These are phyloP conservation scores for Starmerella vaccinii DNA, from an alignment of 805 yeast species.

Conservation along the genomic window DNA sequence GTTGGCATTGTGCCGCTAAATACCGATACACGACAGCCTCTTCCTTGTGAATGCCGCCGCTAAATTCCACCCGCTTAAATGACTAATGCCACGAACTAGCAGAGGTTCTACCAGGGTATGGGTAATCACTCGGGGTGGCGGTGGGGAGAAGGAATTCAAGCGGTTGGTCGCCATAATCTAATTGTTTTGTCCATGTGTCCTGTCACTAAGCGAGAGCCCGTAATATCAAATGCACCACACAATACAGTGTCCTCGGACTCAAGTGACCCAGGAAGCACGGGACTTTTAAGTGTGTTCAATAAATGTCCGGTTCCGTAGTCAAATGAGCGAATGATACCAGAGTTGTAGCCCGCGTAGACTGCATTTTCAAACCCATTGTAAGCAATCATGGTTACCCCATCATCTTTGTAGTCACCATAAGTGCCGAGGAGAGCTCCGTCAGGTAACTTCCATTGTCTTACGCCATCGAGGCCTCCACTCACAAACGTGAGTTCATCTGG, in stretches of 20 bases:
- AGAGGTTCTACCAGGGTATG: too few relatives aligned
- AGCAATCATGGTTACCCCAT: constrained; percentile 34
- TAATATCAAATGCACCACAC: constrained; percentile 61
- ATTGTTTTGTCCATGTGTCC: constrained; percentile 81
- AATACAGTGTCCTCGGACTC: constrained; percentile 41
- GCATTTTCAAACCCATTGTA: constrained; percentile 41
- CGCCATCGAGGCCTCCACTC: constrained; percentile 69
- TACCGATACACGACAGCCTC: not conserved
- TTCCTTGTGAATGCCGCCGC: too few relatives aligned
- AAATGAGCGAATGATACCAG: constrained; percentile 66
- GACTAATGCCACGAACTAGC: not conserved
- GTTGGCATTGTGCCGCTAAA: not conserved
- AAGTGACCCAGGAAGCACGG: constrained; percentile 27
- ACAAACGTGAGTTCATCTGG: constrained; percentile 65
- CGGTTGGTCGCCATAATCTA: constrained; percentile 40
- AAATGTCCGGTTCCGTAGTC: constrained; percentile 62
- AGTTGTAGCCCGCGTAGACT: constrained; percentile 74
- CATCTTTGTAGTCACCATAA: constrained; percentile 34
- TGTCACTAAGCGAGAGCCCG: constrained; percentile 71
- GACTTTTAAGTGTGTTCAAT: constrained; percentile 51
- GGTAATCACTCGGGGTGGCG: not conserved
- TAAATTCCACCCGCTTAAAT: not conserved
- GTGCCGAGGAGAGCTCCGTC: constrained; percentile 62
- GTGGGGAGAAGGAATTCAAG: not conserved
- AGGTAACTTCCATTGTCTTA: constrained; percentile 77